Conservation (phyloP, 257 asterid species). For the Solanum corneliomulleri region DNA sequence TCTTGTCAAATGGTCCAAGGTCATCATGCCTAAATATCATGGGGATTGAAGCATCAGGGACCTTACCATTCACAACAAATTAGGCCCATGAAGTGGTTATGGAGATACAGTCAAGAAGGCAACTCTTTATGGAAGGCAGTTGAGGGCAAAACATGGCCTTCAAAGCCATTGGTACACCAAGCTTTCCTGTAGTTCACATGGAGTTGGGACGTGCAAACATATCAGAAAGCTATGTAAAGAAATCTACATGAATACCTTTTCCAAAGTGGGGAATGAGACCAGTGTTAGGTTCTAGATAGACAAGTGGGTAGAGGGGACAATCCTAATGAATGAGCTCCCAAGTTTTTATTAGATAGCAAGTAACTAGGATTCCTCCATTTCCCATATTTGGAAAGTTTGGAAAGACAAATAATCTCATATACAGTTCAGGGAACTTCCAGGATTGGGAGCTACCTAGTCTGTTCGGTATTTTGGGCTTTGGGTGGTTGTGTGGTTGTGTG, state of each 20-base stretch:
- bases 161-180: not conserved
- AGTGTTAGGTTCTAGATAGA: not conserved
- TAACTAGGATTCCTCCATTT: not conserved
- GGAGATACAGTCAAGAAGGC: not conserved
- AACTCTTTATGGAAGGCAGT: not conserved
- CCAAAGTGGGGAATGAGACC: not conserved
- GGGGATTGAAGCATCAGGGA: not conserved
- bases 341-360: not conserved
- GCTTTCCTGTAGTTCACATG: not conserved
- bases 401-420: not conserved
- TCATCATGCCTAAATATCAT: not conserved
- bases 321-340: not conserved
- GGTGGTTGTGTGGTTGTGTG: not conserved
- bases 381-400: not conserved
- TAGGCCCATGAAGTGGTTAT: not conserved
- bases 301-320: not conserved
- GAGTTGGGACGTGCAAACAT: not conserved
- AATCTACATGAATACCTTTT: not conserved
- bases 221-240: not conserved
- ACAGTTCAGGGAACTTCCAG: not conserved
- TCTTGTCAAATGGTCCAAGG: not conserved
- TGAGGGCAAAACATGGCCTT: not conserved
- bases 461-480: not conserved
- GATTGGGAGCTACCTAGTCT: not conserved
- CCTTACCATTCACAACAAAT: not conserved